phyloP scores from a whole-genome alignment of 2,329 filamentous ascomycete species.

The Zalaria sp. region DNA sequence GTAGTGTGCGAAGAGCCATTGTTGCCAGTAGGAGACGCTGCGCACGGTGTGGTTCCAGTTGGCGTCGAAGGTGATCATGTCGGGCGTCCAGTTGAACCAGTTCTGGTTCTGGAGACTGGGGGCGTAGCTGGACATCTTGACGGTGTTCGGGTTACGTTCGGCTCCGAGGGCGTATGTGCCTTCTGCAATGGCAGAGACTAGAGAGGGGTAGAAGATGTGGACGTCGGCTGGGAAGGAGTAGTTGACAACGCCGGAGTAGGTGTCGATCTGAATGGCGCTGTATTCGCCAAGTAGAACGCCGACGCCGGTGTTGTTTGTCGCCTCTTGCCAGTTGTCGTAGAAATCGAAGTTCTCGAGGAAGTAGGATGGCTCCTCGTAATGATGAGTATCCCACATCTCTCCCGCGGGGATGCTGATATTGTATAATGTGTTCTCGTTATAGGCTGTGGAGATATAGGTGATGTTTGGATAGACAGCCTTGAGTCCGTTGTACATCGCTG shows the following conservation, averaged over 20 bases:
- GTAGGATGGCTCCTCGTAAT: constrained; percentile 24
- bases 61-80: constrained; percentile 19
- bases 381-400: neutral
- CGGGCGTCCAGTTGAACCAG: constrained; percentile 18
- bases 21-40: constrained; percentile 17
- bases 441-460: constrained; percentile 28
- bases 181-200: constrained; percentile 15
- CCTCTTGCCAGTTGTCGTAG: constrained; percentile 24
- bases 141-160: constrained; percentile 16
- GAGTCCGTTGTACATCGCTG: constrained; percentile 44
- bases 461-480: constrained; percentile 40
- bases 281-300: constrained; percentile 12
- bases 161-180: constrained; percentile 16
- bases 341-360: constrained; percentile 26
- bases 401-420: constrained; percentile 22
- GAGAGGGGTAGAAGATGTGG: constrained; percentile 14
- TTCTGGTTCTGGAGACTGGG: constrained; percentile 19
- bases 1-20: constrained; percentile 15
- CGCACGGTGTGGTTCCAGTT: constrained; percentile 16
- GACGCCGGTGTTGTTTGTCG: constrained; percentile 10
- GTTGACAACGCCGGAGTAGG: constrained; percentile 13
- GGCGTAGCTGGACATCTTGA: constrained; percentile 15
- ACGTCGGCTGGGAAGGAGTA: constrained; percentile 10
- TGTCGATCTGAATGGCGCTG: constrained; percentile 16
- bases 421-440: constrained; percentile 14